Percentiles rank a stretch among this genome's conserved stretches.
Evolutionary conservation across 768 basidiomycete genomes (phyloP).

Genomic region (Pleurotus sapidus): DNA sequence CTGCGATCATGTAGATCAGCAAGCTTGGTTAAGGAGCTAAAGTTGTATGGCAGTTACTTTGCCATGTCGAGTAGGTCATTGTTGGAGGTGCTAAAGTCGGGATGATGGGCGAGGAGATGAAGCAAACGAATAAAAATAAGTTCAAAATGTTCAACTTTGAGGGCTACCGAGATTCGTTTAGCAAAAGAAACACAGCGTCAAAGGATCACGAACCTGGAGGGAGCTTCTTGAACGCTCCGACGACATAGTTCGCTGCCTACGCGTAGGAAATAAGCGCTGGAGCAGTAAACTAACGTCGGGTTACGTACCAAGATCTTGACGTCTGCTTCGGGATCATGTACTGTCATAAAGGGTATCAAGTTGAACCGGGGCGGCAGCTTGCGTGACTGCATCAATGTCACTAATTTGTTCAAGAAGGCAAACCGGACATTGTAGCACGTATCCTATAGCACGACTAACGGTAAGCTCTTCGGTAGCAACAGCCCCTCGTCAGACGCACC

Average conservation of each 20-base stretch:
- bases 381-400: constrained; percentile 56
- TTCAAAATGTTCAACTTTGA: constrained; percentile 71
- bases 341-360: constrained; percentile 81
- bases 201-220: constrained; percentile 32
- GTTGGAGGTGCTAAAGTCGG: constrained; percentile 73
- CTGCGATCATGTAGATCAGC: constrained; percentile 34
- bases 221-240: constrained; percentile 43
- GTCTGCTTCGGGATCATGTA: constrained; percentile 89
- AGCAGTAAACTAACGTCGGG: neutral
- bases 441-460: constrained; percentile 49
- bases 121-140: constrained; percentile 82
- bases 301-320: constrained; percentile 59
- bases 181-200: neutral
- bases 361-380: constrained; percentile 75
- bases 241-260: constrained; percentile 58
- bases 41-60: constrained; percentile 49
- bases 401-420: constrained; percentile 72
- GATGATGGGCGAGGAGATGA: constrained; percentile 90
- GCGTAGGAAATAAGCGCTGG: constrained; percentile 7
- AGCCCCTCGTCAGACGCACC: constrained; percentile 33
- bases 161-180: constrained; percentile 21
- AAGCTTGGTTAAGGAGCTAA: neutral
- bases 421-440: constrained; percentile 84
- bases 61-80: constrained; percentile 77
- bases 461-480: neutral